Conservation (phyloP, 192 early-diverging fungal species). For the Ambispora gerdemannii region DNA sequence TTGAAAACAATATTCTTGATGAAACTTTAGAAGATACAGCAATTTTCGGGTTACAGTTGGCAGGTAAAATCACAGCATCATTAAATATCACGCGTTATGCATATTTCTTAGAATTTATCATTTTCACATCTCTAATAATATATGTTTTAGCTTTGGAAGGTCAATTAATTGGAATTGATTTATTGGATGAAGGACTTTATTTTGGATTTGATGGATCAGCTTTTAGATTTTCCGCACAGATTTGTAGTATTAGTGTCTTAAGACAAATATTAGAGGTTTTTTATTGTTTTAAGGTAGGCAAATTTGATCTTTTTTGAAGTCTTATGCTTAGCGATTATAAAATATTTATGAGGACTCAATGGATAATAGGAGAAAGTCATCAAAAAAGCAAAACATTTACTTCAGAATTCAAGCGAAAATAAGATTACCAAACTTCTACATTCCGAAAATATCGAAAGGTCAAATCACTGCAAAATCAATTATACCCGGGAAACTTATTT, state of each 20-base stretch:
- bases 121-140: slow-evolving; percentile 9
- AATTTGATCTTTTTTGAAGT: slow-evolving; percentile 13
- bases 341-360: background rate
- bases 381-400: slow-evolving; percentile 11
- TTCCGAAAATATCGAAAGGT: slow-evolving; percentile 15
- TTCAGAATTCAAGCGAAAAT: background rate
- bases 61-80: slow-evolving; percentile 1
- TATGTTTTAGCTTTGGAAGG: slow-evolving; percentile 14
- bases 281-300: slow-evolving; percentile 26
- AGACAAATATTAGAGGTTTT: slow-evolving; percentile 24
- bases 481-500: slow-evolving; percentile 16
- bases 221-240: slow-evolving; percentile 13
- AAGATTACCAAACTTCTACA: slow-evolving; percentile 14
- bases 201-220: slow-evolving; percentile 25
- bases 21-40: slow-evolving; percentile 17
- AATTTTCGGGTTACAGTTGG: slow-evolving; percentile 27
- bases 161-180: slow-evolving; percentile 25
- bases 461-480: slow-evolving; percentile 27
- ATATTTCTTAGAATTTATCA: slow-evolving; percentile 7
- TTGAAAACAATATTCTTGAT: slow-evolving; percentile 20
- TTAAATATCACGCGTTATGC: background rate
- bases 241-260: slow-evolving; percentile 17
- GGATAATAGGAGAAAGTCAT: slow-evolving; percentile 25
- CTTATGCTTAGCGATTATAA: background rate
- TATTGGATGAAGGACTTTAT: slow-evolving; percentile 25